Evolutionary conservation across 2,329 filamentous ascomycete genomes (phyloP), one percentile per base, ranked within the genome.

Genomic region (Aspergillus sp.): DNA sequence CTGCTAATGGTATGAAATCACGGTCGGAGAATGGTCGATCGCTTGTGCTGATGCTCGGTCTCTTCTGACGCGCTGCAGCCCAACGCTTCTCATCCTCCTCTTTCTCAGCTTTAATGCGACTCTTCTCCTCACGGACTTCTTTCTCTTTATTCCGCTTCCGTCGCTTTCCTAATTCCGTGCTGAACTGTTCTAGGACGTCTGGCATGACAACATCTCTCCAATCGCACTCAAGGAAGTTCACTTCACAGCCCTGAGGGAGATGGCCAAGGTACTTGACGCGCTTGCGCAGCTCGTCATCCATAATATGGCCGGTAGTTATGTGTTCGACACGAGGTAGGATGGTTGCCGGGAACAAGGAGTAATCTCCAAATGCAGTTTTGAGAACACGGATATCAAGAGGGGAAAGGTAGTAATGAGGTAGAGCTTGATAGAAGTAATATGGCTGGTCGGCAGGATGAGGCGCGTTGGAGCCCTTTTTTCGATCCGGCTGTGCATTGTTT

Each of bases 371-470:
- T 45, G 91, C 91, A 2, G 91, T 86, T 76, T 96, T 96, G 33
- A 97, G 80, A 60, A 97, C 96, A 51, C 93, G 87, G 61, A 97
- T 97, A 70, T 97, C 93, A 35, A 97, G 82, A 0, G 93, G 89
- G 0, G 91, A 96, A 3, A 97, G 83, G 66, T 96, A 97, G 49
- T 96, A 89, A 66, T 97, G 93, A 21, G 90, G 88, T 1, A 93
- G 83, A 0, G 91, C 89, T 65, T 91, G 90, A 74, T 96, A 97
- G 72, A 96, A 97, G 74, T 89, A 91, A 65, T 93, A 96, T 5
- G 82, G 75, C 15, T 78, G 70, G 56, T 87, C 84, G 17, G 78
- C 73, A 1, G 79, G 77, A 51, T 78, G 76, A 48, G 72, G 66
- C 43, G 76, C 77, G 61, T 79, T 76, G 17, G 75, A 60, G 52